Conservation (phyloP, 2,329 filamentous ascomycete genomes). For the Xylaria sp. region DNA sequence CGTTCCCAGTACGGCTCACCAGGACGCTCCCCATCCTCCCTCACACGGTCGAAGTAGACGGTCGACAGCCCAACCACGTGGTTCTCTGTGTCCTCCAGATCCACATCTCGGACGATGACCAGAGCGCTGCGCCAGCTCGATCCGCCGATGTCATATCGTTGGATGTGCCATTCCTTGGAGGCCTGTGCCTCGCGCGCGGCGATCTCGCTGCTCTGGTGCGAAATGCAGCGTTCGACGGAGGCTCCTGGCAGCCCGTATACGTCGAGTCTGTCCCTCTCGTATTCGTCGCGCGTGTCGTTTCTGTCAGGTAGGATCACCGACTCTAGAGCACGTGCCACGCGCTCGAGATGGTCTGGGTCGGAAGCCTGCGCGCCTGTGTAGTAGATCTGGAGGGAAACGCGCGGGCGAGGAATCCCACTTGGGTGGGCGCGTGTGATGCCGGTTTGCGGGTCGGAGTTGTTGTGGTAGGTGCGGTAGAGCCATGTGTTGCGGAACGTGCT, state of each 20-base stretch:
- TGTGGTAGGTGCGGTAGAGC: conserved; percentile 17
- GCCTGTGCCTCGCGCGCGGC: conserved; percentile 11
- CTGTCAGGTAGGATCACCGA: conserved; percentile 1
- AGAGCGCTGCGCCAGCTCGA: conserved; percentile 12
- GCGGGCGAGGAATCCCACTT: conserved; percentile 18
- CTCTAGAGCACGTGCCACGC: conserved; percentile 24
- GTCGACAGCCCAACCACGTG: conserved; percentile 10
- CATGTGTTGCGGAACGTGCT: conserved; percentile 19
- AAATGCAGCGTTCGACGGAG: conserved; percentile 20
- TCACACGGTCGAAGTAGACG: conserved; percentile 16
- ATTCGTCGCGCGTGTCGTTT: conserved; percentile 15
- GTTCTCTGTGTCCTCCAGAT: conserved; percentile 6
- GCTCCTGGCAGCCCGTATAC: conserved; percentile 21
- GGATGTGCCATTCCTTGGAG: conserved; percentile 23
- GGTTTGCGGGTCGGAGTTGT: conserved; percentile 14
- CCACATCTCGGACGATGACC: conserved; percentile 19
- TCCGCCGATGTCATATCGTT: conserved; percentile 21
- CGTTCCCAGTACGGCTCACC: conserved; percentile 17
- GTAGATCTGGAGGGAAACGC: conserved; percentile 19
- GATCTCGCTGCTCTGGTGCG: conserved; percentile 23
- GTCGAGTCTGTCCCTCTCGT: conserved; percentile 20
- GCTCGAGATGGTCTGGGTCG: conserved; percentile 14
- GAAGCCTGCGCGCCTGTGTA: conserved; percentile 22
- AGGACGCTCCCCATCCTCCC: conserved; percentile 10
- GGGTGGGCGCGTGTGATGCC: conserved; percentile 17